Percentiles rank a stretch among this genome's conserved stretches.
Conservation (phyloP, 257 asterid genomes). For the Prunella vulgaris region DNA sequence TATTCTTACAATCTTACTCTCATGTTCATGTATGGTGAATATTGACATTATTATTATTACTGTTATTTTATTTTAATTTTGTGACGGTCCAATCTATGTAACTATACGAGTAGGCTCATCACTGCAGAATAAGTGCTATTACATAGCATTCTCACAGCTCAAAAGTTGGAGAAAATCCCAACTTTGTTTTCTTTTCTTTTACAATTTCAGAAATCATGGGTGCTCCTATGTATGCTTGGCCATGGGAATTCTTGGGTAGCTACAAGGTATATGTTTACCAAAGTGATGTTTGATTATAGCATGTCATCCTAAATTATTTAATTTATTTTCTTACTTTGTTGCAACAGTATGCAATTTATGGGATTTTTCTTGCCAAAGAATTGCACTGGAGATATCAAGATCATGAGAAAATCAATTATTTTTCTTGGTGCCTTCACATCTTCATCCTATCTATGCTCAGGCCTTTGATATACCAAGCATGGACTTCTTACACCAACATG, state of each 20-base stretch:
- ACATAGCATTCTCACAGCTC: background rate
- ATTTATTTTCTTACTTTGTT: background rate
- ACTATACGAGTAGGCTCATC: background rate
- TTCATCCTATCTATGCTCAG: constrained; percentile 50
- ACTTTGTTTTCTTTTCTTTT: background rate
- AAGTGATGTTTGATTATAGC: background rate
- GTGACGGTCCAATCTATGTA: background rate
- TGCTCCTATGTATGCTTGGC: constrained; percentile 63
- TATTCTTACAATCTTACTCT: no score
- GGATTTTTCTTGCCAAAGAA: constrained; percentile 51
- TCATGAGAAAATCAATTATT: constrained; percentile 17
- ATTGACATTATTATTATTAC: constrained; percentile 5
- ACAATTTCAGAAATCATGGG: constrained; percentile 30
- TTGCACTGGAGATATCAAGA: constrained; percentile 42
- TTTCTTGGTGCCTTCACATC: constrained; percentile 54
- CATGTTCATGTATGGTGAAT: no score
- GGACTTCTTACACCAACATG: constrained; percentile 68
- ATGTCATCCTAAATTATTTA: background rate
- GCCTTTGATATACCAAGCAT: constrained; percentile 35
- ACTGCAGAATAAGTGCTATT: constrained; percentile 5
- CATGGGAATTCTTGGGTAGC: constrained; percentile 67
- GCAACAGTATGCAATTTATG: constrained; percentile 52
- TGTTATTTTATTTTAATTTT: no score
- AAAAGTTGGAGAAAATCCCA: background rate
- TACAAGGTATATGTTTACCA: constrained; percentile 54